Percentiles rank a stretch among this genome's conserved stretches.
phyloP scores from a whole-genome alignment of 164 flowering plant genomes.

The Houttuynia cordata region DNA sequence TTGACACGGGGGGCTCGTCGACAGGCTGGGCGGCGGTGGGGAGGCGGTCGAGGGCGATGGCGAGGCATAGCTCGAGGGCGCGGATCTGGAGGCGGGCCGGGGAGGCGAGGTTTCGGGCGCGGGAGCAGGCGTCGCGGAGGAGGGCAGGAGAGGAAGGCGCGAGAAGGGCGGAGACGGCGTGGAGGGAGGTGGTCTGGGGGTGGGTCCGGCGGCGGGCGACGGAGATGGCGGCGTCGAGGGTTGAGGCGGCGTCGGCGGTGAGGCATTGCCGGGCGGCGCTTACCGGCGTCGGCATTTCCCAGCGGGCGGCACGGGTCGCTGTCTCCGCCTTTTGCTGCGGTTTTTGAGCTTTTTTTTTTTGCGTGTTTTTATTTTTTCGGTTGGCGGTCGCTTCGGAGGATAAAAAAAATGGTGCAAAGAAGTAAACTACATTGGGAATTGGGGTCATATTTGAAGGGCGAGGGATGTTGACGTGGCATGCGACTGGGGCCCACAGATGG shows the following conservation, averaged over 20 bases:
- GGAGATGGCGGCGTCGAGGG: conserved; percentile 60
- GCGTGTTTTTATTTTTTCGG: not conserved
- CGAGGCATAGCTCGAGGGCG: conserved; percentile 66
- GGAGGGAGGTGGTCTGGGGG: conserved; percentile 75
- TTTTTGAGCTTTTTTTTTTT: not conserved
- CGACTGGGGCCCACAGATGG: too few species aligned
- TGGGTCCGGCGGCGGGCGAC: conserved; percentile 66
- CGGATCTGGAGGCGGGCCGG: conserved; percentile 47
- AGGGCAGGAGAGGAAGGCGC: conserved; percentile 39
- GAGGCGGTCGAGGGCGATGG: conserved; percentile 66
- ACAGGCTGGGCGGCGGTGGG: conserved; percentile 34
- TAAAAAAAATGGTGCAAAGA: too few species aligned
- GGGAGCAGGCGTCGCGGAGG: conserved; percentile 57
- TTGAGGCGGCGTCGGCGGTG: conserved; percentile 55
- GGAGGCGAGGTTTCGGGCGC: conserved; percentile 36
- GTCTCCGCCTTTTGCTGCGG: not conserved
- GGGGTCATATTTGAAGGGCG: too few species aligned
- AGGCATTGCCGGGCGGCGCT: conserved; percentile 59
- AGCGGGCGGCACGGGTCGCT: not conserved
- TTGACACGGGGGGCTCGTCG: conserved; percentile 62
- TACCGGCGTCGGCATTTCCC: conserved; percentile 83
- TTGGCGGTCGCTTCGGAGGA: too few species aligned
- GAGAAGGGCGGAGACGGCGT: conserved; percentile 59
- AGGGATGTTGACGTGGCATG: too few species aligned
- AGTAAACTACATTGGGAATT: too few species aligned